Evolutionary conservation across 2,329 filamentous ascomycete species (phyloP), one percentile per base, ranked within the genome.

Genomic region (Sclerotinia spermophila): DNA sequence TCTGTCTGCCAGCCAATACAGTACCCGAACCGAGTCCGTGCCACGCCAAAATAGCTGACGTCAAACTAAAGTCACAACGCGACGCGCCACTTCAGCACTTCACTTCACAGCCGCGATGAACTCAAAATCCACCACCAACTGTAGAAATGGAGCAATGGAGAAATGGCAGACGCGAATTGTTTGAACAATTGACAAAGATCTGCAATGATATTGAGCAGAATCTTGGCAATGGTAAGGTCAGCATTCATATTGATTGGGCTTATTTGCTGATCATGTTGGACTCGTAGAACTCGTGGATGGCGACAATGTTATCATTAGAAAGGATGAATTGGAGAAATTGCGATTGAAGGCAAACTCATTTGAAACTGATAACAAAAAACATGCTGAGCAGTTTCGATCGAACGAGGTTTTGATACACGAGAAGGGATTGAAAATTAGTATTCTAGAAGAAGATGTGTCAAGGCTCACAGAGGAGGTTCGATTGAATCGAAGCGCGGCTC

Each of bases 141-240:
- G 21, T 30, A 59, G 33, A 56, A 17, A 78, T 79, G 77, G 74
- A 78, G 55, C 76, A 73, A 40, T 78, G 75, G 77, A 69, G 67
- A 51, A 74, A 73, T 68, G 75, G 75, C 15, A 73, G 74, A 30
- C 61, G 67, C 33, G 74, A 76, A 38, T 62, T 78, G 6, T 71
- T 77, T 5, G 73, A 76, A 24, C 71, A 76, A 27, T 53, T 78
- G 55, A 71, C 64, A 5, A 73, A 69, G 53, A 61, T 75, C 44
- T 79, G 71, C 68, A 71, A 76, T 58, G 55, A 62, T 3, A 75
- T 76, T 71, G 76, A 73, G 27, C 56, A 67, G 38, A 73, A 75
- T 45, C 45, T 79, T 30, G 68, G 53, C n/a, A 53, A 68, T 61
- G 77, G 77, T 78, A 72, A 11, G 53, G 21, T 48, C 38, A 24